A percentile compares a stretch with the other conserved stretches of the same genome.
These are phyloP conservation scores for Neocucurbitaria cava DNA, from an alignment of 2,329 filamentous ascomycete genomes.

Conservation along the genomic window DNA sequence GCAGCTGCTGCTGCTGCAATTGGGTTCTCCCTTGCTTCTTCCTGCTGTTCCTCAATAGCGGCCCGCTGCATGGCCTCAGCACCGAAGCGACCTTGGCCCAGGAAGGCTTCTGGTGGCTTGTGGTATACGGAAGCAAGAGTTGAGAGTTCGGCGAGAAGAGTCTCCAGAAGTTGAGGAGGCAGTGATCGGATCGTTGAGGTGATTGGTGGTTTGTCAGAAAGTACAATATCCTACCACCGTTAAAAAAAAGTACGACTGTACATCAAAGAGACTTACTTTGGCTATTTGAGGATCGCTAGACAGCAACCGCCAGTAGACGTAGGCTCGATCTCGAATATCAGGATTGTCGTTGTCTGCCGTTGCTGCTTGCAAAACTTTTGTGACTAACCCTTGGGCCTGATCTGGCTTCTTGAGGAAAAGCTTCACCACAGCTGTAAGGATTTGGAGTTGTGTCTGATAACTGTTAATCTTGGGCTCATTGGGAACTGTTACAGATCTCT, in stretches of 20 bases:
- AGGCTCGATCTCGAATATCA: constrained; percentile 94
- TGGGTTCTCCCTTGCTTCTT: constrained; percentile 92
- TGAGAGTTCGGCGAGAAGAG: constrained; percentile 89
- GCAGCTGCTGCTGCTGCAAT: constrained; percentile 84
- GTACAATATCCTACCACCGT: constrained; percentile 72
- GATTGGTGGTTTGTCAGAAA: constrained; percentile 94
- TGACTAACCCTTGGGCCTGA: constrained; percentile 86
- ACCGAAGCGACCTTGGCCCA: constrained; percentile 91
- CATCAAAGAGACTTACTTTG: constrained; percentile 64
- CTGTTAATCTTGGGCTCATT: constrained; percentile 37
- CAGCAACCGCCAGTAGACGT: constrained; percentile 96
- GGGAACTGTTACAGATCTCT: too few relatives aligned
- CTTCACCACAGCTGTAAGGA: constrained; percentile 95
- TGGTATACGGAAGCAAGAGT: constrained; percentile 98
- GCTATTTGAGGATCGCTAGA: constrained; percentile 91
- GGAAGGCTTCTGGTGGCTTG: constrained; percentile 97
- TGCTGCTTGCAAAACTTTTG: constrained; percentile 90
- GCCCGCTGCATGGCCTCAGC: constrained; percentile 94
- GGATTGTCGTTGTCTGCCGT: constrained; percentile 97
- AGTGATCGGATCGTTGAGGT: constrained; percentile 91
- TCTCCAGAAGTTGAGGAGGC: constrained; percentile 81
- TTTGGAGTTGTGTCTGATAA: constrained; percentile 89
- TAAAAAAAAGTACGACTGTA: constrained; percentile 6
- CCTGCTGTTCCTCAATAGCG: constrained; percentile 93
- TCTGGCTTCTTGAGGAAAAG: constrained; percentile 96